phyloP scores from a whole-genome alignment of 2,329 filamentous ascomycete species.

The Zopfia rhizophila region DNA sequence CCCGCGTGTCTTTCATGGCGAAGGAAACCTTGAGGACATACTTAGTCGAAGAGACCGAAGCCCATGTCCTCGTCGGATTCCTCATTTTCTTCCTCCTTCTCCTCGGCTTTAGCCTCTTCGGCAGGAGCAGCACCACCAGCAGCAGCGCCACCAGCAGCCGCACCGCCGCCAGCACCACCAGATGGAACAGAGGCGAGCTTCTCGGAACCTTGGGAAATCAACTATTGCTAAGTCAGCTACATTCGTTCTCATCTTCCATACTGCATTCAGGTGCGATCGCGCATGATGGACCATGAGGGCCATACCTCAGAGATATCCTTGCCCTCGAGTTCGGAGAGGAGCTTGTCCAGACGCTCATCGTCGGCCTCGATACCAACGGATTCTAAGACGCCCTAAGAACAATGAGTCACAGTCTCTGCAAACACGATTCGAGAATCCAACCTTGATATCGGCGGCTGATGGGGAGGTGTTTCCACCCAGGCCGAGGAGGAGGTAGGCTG shows the following conservation, averaged over 20 bases:
- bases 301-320: conserved; percentile 92
- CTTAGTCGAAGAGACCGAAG: conserved; percentile 75
- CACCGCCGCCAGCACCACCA: conserved; percentile 82
- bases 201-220: conserved; percentile 87
- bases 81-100: conserved; percentile 81
- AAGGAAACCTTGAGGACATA: conserved; percentile 34
- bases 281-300: conserved; percentile 13
- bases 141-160: conserved; percentile 70
- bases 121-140: conserved; percentile 70
- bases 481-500: conserved; percentile 96
- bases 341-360: conserved; percentile 80
- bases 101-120: conserved; percentile 63
- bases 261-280: conserved; percentile 49
- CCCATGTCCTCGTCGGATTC: conserved; percentile 81
- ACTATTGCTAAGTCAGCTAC: conserved; percentile 63
- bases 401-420: conserved; percentile 6
- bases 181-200: conserved; percentile 99
- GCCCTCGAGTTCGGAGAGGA: conserved; percentile 90
- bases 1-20: conserved; percentile 40
- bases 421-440: conserved; percentile 11
- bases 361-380: conserved; percentile 97
- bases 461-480: conserved; percentile 93
- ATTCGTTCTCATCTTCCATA: conserved; percentile 7
- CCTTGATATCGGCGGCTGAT: conserved; percentile 79
- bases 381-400: conserved; percentile 80